phyloP scores from a whole-genome alignment of 805 yeast species.

The Suhomyces prunicola region DNA sequence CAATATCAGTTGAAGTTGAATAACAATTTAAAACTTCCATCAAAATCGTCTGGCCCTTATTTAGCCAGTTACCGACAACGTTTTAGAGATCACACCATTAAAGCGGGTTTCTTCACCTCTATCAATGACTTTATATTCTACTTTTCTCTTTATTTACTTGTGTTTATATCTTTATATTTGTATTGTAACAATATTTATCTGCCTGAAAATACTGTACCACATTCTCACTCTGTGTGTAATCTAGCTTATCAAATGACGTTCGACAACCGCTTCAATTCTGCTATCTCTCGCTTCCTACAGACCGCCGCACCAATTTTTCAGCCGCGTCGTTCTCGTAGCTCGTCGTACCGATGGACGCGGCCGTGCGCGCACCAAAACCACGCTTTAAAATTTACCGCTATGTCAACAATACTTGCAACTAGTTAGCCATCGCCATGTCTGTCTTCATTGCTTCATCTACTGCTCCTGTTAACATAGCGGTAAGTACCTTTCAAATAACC shows the following conservation, averaged over 20 bases:
- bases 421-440: slow-evolving; percentile 31
- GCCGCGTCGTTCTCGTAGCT: not conserved
- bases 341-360: not conserved
- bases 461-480: slow-evolving; percentile 96
- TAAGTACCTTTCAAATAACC: not conserved
- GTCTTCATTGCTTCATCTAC: slow-evolving; percentile 77
- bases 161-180: slow-evolving; percentile 6
- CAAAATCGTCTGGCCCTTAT: not conserved
- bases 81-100: not conserved
- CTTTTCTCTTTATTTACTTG: slow-evolving; percentile 1
- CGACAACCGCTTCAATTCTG: not conserved
- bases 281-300: not conserved
- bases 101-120: not conserved
- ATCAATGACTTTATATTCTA: not conserved
- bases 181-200: slow-evolving; percentile 8
- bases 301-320: not conserved
- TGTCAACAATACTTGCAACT: not conserved
- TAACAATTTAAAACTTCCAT: too few species aligned
- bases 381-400: not conserved
- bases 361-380: not conserved
- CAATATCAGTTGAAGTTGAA: too few species aligned
- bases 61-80: not conserved
- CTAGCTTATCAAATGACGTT: too few species aligned
- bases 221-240: too few species aligned
- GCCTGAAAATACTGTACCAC: not conserved